phyloP scores from a whole-genome alignment of 2,329 filamentous ascomycete genomes.

The Alternaria viburni region DNA sequence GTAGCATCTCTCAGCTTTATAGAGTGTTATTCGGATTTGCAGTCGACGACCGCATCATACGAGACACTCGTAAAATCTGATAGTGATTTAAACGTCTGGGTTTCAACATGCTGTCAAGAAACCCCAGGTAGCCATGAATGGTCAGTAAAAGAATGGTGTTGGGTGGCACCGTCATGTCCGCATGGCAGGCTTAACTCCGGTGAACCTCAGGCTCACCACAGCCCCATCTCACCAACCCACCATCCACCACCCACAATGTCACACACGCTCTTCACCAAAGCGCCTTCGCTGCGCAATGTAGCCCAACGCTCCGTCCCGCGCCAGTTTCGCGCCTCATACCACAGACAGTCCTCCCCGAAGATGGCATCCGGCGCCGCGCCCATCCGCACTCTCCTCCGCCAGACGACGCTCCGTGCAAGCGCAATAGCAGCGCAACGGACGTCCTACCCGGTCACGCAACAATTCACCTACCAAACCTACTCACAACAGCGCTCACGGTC shows the following conservation, averaged over 20 bases:
- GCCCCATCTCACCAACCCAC: slow-evolving; percentile 10
- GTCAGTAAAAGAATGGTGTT: neutral
- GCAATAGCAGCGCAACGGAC: slow-evolving; percentile 30
- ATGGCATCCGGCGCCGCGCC: slow-evolving; percentile 33
- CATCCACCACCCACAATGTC: slow-evolving; percentile 18
- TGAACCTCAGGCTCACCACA: slow-evolving; percentile 22
- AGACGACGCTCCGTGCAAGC: slow-evolving; percentile 33
- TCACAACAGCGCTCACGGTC: slow-evolving; percentile 27
- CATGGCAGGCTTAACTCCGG: slow-evolving; percentile 14
- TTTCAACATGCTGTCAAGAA: neutral
- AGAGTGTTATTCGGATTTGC: neutral
- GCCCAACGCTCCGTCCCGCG: slow-evolving; percentile 14
- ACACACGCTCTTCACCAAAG: slow-evolving; percentile 19
- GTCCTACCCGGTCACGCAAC: slow-evolving; percentile 27
- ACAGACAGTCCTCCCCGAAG: slow-evolving; percentile 23
- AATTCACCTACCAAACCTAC: slow-evolving; percentile 20
- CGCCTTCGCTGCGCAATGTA: slow-evolving; percentile 15
- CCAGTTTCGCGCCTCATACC: slow-evolving; percentile 15
- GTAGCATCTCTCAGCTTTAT: neutral
- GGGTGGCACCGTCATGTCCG: neutral
- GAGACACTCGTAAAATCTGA: neutral
- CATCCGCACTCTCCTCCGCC: slow-evolving; percentile 40
- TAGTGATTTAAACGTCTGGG: neutral
- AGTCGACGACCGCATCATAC: neutral
- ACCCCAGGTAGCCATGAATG: neutral